A percentile compares a stretch with the other conserved stretches of the same genome.
phyloP scores from a whole-genome alignment of 1,139 yeast genomes.

The Saccharomyces pastorianus region DNA sequence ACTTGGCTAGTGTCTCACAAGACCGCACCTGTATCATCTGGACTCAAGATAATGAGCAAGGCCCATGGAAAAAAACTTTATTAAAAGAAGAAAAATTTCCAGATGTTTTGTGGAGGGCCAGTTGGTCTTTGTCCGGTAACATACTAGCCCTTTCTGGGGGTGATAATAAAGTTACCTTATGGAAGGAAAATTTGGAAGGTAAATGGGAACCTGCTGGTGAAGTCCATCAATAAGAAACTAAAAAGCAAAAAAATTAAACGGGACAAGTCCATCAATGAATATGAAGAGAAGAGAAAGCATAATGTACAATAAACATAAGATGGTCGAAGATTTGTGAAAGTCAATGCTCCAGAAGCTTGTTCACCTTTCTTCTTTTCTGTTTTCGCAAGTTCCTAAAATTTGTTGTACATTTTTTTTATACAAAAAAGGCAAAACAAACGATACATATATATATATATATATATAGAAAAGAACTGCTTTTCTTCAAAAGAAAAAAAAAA shows the following conservation, averaged over 20 bases:
- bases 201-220: slow-evolving; percentile 85
- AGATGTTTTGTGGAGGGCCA: slow-evolving; percentile 96
- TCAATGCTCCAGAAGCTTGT: not conserved
- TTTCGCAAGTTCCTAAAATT: not conserved
- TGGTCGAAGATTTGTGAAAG: not conserved
- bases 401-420: not conserved
- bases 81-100: slow-evolving; percentile 80
- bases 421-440: not conserved
- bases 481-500: not conserved
- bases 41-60: slow-evolving; percentile 65
- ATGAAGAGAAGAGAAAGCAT: not conserved
- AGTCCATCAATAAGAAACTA: not conserved
- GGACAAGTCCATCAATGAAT: not conserved
- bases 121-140: slow-evolving; percentile 95
- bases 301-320: not conserved
- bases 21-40: slow-evolving; percentile 91
- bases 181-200: slow-evolving; percentile 93
- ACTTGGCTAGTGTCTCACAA: slow-evolving; percentile 98
- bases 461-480: not conserved
- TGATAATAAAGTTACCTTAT: slow-evolving; percentile 87
- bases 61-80: slow-evolving; percentile 72
- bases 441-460: not conserved
- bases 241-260: not conserved
- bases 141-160: slow-evolving; percentile 94
- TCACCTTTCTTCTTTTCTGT: not conserved